Evolutionary conservation across 768 basidiomycete species (phyloP), one percentile per base, ranked within the genome.

Genomic region (Mrakia frigida): DNA sequence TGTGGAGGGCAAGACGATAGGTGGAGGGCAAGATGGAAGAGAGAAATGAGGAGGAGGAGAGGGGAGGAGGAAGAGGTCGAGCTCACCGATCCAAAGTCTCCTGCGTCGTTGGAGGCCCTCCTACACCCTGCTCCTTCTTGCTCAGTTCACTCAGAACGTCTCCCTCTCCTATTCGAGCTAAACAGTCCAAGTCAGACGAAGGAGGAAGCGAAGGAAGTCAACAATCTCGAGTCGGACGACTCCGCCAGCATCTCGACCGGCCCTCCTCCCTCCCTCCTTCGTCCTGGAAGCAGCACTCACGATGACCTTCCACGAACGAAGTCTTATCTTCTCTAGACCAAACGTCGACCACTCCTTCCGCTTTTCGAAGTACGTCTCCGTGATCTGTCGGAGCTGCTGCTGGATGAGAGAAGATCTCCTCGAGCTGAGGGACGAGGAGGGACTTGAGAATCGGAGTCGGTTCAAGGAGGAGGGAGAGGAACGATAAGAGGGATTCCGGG

Each of bases 301-400:
- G 94, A 84, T 96, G 94, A 3, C 90, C 94, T 7, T 86, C 87
- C 77, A 96, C 86, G 81, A 97, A 94, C 77, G 84, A 82, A 0
- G 89, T 88, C 77, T 82, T 83, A 37, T 83, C 79, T 16, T 81
- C 81, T 31, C 63, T 76, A 82, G 83, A 84, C 6, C 31, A 61
- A 6, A 6, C 23, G 0, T 53, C 59, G 4, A 82, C 80, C 28
- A 81, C 70, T 11, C 76, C 43, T 31, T 78, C 76, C 6, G 80
- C 82, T 3, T 81, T 80, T 78, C 89, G 86, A 79, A 94, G 87
- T 76, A 94, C 84, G 18, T 86, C 83, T 41, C 84, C 69, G 83
- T 89, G 88, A n/a, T 87, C 84, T 18, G 74, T 52, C 82, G 4
- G 73, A 78, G 79, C 69, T 89, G 85, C 3, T 88, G 86, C 46